A percentile compares a stretch with the other conserved stretches of the same genome.
phyloP scores from a whole-genome alignment of 352 stramenopile genomes.

The Globisporangium nunn region DNA sequence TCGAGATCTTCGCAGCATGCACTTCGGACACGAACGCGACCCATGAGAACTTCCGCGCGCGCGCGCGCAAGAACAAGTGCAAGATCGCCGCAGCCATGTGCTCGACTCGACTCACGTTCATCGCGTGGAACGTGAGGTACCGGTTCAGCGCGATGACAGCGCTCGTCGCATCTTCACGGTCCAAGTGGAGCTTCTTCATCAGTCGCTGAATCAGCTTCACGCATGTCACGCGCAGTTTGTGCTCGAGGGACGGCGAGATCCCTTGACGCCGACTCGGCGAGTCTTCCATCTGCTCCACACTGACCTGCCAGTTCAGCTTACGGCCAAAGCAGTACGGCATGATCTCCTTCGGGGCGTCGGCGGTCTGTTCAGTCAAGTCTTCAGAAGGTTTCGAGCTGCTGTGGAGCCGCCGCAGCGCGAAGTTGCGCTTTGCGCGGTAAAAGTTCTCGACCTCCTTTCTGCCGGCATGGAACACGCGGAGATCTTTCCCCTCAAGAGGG shows the following conservation, averaged over 20 bases:
- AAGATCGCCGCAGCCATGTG: constrained; percentile 62
- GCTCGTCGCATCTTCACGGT: constrained; percentile 65
- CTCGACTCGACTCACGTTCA: constrained; percentile 56
- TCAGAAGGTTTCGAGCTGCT: constrained; percentile 1
- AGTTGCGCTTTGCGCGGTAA: constrained; percentile 40
- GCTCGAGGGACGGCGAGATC: constrained; percentile 61
- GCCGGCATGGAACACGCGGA: constrained; percentile 55
- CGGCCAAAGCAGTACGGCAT: constrained; percentile 55
- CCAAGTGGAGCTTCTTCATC: constrained; percentile 47
- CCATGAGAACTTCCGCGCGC: constrained; percentile 53
- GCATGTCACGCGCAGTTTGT: constrained; percentile 54
- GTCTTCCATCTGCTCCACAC: constrained; percentile 41
- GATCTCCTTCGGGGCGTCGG: constrained; percentile 9
- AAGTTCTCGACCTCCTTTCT: constrained; percentile 61
- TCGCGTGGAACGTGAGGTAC: constrained; percentile 71
- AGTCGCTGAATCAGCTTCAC: constrained; percentile 60
- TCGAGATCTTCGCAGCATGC: constrained; percentile 48
- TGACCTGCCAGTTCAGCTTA: constrained; percentile 72
- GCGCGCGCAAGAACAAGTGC: constrained; percentile 70
- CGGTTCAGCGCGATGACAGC: constrained; percentile 71
- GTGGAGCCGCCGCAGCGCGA: constrained; percentile 18
- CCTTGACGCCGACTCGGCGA: constrained; percentile 46
- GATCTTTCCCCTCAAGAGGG: constrained; percentile 31
- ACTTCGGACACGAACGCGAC: constrained; percentile 62
- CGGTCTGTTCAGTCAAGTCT: background rate